Conservation (phyloP, 2,329 filamentous ascomycete species). For the Periconia sp. region DNA sequence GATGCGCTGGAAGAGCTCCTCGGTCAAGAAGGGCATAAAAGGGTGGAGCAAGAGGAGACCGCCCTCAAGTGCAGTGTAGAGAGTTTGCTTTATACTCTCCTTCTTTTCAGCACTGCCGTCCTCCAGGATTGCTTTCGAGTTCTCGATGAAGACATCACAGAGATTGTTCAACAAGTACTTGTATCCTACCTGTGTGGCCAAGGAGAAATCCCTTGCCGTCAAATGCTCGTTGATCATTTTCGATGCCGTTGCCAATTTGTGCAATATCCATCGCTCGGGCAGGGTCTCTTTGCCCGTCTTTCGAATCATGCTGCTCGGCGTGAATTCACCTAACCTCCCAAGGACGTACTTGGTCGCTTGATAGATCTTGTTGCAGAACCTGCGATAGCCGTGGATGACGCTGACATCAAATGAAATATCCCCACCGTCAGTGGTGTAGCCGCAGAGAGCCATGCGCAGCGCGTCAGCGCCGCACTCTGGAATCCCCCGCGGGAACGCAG, state of each 20-base stretch:
- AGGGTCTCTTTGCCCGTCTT: conserved; percentile 69
- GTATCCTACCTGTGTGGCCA: conserved; percentile 72
- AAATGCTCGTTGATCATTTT: conserved; percentile 73
- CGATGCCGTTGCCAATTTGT: conserved; percentile 76
- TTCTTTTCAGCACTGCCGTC: conserved; percentile 75
- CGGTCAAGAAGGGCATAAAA: conserved; percentile 46
- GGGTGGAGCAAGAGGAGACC: conserved; percentile 63
- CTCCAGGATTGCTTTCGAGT: conserved; percentile 81
- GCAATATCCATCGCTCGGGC: conserved; percentile 73
- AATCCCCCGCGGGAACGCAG: conserved; percentile 87
- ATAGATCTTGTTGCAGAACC: conserved; percentile 63
- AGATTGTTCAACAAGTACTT: conserved; percentile 73
- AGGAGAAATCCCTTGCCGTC: conserved; percentile 75
- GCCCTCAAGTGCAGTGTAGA: conserved; percentile 80
- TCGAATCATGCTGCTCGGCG: conserved; percentile 59
- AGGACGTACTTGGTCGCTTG: conserved; percentile 96
- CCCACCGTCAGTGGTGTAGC: conserved; percentile 79
- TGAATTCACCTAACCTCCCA: conserved; percentile 73
- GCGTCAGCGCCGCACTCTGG: conserved; percentile 92
- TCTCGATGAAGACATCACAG: conserved; percentile 74
- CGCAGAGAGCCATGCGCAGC: conserved; percentile 83
- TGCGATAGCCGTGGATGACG: conserved; percentile 74
- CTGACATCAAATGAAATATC: conserved; percentile 90
- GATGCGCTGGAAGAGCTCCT: conserved; percentile 69
- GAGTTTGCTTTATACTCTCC: conserved; percentile 74